Evolutionary conservation across 75 land plant genomes (phyloP).

Genomic region (Pinus tabuliformis): DNA sequence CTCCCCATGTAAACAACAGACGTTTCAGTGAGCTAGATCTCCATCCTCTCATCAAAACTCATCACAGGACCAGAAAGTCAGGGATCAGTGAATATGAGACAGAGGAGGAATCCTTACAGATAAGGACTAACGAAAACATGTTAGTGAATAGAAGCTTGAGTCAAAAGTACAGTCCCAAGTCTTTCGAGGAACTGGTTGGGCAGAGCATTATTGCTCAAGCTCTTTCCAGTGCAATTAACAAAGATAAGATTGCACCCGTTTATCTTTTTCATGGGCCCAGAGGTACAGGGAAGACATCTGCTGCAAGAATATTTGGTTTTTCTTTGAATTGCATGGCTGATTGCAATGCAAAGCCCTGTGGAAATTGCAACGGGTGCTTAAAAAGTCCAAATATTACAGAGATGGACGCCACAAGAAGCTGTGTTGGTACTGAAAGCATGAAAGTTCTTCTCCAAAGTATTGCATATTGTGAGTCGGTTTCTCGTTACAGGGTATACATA

Average conservation of each 20-base stretch:
- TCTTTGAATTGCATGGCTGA: slow-evolving; percentile 25
- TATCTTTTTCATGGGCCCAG: slow-evolving; percentile 47
- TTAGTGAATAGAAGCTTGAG: slow-evolving; percentile 19
- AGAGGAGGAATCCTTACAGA: neutral
- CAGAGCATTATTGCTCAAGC: slow-evolving; percentile 37
- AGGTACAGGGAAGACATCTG: slow-evolving; percentile 42
- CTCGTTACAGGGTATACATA: slow-evolving; percentile 36
- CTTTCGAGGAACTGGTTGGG: slow-evolving; percentile 34
- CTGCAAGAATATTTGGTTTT: slow-evolving; percentile 35
- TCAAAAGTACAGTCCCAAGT: slow-evolving; percentile 41
- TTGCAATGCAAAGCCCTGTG: slow-evolving; percentile 20
- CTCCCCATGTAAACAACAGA: neutral
- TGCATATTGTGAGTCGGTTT: slow-evolving; percentile 6
- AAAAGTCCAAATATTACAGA: slow-evolving; percentile 19
- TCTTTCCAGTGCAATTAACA: slow-evolving; percentile 23
- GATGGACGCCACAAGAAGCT: slow-evolving; percentile 21
- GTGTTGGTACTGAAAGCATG: slow-evolving; percentile 9
- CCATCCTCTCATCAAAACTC: neutral
- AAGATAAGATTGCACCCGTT: slow-evolving; percentile 35
- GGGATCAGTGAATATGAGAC: neutral
- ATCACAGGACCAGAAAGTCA: slow-evolving; percentile 1
- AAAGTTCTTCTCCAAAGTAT: slow-evolving; percentile 5
- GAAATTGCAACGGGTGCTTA: slow-evolving; percentile 27
- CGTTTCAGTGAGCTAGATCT: slow-evolving; percentile 1
- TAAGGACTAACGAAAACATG: neutral